Conservation (phyloP, 2,329 filamentous ascomycete genomes). For the Sporothrix globosa region DNA sequence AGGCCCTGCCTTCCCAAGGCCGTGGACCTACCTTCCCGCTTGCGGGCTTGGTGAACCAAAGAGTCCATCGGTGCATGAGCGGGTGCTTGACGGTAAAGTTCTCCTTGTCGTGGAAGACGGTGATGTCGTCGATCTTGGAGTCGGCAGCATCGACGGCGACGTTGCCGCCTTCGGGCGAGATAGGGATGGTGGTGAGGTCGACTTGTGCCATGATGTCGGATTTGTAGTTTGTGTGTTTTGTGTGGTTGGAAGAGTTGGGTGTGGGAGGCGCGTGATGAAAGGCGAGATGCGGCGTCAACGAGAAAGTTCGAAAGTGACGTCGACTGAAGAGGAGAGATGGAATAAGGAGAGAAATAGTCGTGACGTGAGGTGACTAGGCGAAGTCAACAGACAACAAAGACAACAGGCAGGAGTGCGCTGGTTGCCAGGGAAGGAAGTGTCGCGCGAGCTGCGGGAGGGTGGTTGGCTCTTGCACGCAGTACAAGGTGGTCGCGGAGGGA, state of each 20-base stretch:
- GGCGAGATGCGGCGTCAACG: constrained; percentile 1
- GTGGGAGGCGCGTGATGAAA: background rate
- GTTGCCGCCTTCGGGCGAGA: constrained; percentile 66
- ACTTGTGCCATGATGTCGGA: constrained; percentile 56
- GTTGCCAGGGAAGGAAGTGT: constrained; percentile 20
- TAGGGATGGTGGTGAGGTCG: constrained; percentile 69
- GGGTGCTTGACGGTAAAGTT: constrained; percentile 99
- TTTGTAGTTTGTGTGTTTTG: background rate
- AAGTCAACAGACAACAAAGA: background rate
- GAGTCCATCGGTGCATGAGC: constrained; percentile 94
- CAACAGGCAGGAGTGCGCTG: background rate
- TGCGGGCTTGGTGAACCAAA: constrained; percentile 99
- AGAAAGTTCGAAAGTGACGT: background rate
- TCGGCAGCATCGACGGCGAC: constrained; percentile 46
- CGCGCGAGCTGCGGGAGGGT: background rate
- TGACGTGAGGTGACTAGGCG: too few relatives aligned
- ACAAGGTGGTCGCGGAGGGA: constrained; percentile 28
- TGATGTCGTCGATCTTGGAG: constrained; percentile 69
- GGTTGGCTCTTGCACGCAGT: constrained; percentile 32
- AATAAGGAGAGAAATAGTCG: background rate
- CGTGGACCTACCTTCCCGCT: constrained; percentile 75
- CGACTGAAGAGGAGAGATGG: background rate
- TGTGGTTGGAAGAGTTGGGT: background rate
- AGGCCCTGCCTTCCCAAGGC: too few relatives aligned
- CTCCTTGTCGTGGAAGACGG: constrained; percentile 96